phyloP scores from a whole-genome alignment of 2,329 filamentous ascomycete species.

The Drechslerella dactyloides region DNA sequence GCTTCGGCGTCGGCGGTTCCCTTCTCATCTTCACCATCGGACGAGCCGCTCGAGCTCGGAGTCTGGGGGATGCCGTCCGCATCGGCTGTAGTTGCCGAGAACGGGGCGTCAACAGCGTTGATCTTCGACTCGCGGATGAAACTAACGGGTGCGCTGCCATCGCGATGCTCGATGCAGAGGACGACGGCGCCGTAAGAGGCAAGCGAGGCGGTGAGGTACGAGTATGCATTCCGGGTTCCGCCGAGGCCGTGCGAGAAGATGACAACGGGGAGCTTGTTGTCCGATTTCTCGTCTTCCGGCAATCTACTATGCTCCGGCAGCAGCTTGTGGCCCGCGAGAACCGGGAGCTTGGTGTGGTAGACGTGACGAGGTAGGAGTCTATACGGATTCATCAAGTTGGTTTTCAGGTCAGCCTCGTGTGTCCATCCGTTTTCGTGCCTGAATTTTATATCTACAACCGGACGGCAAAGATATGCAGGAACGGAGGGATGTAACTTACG shows the following conservation, averaged over 20 bases:
- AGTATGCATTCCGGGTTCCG: constrained; percentile 81
- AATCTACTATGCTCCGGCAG: constrained; percentile 64
- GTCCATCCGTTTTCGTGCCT: constrained; percentile 10
- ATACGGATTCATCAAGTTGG: too few species aligned
- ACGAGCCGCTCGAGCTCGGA: not conserved
- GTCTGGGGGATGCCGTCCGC: constrained; percentile 1
- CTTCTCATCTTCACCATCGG: not conserved
- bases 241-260: constrained; percentile 87
- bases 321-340: constrained; percentile 64
- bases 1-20: not conserved
- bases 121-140: constrained; percentile 64
- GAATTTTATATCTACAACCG: too few species aligned
- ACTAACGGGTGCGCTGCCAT: constrained; percentile 76
- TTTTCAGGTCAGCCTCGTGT: too few species aligned
- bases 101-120: not conserved
- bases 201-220: constrained; percentile 80
- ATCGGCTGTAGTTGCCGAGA: not conserved
- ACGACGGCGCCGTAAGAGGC: constrained; percentile 82
- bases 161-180: constrained; percentile 80
- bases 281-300: constrained; percentile 59
- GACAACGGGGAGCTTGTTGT: constrained; percentile 73
- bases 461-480: too few species aligned
- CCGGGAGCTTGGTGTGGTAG: constrained; percentile 76
- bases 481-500: too few species aligned
- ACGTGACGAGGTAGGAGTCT: constrained; percentile 74